These are phyloP conservation scores for Phytophthora meadii DNA, from an alignment of 352 stramenopile species.

Conservation along the genomic window DNA sequence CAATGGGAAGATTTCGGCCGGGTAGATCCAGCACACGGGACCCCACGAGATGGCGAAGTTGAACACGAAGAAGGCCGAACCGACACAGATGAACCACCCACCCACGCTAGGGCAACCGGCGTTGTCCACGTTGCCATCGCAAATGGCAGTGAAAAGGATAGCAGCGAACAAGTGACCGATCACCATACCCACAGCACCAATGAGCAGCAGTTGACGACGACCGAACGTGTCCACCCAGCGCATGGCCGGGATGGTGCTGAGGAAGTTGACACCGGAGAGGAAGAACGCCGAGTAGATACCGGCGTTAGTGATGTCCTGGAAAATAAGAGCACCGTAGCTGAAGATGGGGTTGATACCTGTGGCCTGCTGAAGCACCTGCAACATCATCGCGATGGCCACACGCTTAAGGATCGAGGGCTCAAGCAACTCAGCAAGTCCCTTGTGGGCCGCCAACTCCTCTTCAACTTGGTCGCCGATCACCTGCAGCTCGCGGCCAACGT, in stretches of 20 bases:
- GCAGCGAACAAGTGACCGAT: slow-evolving; percentile 44
- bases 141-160: slow-evolving; percentile 43
- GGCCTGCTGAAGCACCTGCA: slow-evolving; percentile 21
- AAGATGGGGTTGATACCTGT: slow-evolving; percentile 42
- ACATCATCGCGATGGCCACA: slow-evolving; percentile 19
- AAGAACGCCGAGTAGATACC: slow-evolving; percentile 20
- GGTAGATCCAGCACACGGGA: slow-evolving; percentile 57
- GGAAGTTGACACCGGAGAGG: slow-evolving; percentile 39
- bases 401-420: slow-evolving; percentile 27
- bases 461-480: slow-evolving; percentile 34
- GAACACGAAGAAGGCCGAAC: slow-evolving; percentile 8
- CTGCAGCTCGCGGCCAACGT: slow-evolving; percentile 15
- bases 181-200: slow-evolving; percentile 52
- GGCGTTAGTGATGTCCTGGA: slow-evolving; percentile 18
- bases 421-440: slow-evolving; percentile 33
- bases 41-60: slow-evolving; percentile 6
- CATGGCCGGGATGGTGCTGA: slow-evolving; percentile 51
- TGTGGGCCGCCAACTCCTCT: slow-evolving; percentile 27
- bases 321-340: slow-evolving; percentile 21
- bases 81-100: slow-evolving; percentile 9
- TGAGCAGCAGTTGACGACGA: slow-evolving; percentile 46
- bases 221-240: slow-evolving; percentile 44
- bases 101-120: slow-evolving; percentile 27
- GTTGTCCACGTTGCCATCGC: slow-evolving; percentile 37
- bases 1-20: slow-evolving; percentile 54